Percentiles rank a stretch among this genome's conserved stretches.
Conservation (phyloP, 768 basidiomycete genomes). For the Candolleomyces aberdarensis region DNA sequence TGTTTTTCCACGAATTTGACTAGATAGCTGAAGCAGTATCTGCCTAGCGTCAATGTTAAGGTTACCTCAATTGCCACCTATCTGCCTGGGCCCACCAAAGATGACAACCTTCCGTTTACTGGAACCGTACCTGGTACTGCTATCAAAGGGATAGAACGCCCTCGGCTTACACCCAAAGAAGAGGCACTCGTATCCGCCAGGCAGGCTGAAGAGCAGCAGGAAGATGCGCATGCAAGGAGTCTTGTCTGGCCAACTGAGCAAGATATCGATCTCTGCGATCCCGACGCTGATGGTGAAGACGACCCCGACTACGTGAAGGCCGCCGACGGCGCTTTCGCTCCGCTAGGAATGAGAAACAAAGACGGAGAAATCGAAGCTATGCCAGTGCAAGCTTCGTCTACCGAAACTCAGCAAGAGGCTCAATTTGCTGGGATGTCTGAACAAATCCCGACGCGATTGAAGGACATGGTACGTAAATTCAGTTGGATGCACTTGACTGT, state of each 20-base stretch:
- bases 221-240: slow-evolving; percentile 59
- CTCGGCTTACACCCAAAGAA: slow-evolving; percentile 52
- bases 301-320: slow-evolving; percentile 43
- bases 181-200: slow-evolving; percentile 51
- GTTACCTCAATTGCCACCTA: slow-evolving; percentile 73
- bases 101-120: slow-evolving; percentile 51
- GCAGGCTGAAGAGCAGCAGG: slow-evolving; percentile 56
- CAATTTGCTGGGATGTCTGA: slow-evolving; percentile 52
- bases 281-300: slow-evolving; percentile 60
- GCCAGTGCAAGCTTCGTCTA: slow-evolving; percentile 10
- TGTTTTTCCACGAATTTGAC: neutral
- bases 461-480: slow-evolving; percentile 46
- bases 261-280: slow-evolving; percentile 45
- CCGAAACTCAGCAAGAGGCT: slow-evolving; percentile 35
- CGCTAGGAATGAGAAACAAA: slow-evolving; percentile 52
- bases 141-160: slow-evolving; percentile 23
- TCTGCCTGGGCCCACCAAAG: slow-evolving; percentile 60
- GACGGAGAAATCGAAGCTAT: slow-evolving; percentile 52
- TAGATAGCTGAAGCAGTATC: neutral
- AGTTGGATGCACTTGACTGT: neutral
- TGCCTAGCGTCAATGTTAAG: slow-evolving; percentile 60
- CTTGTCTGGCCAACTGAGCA: slow-evolving; percentile 64
- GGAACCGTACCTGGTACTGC: slow-evolving; percentile 37
- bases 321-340: slow-evolving; percentile 34
- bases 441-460: slow-evolving; percentile 49